These are phyloP conservation scores for Tuber brumale DNA, from an alignment of 495 filamentous ascomycete genomes.

Conservation along the genomic window DNA sequence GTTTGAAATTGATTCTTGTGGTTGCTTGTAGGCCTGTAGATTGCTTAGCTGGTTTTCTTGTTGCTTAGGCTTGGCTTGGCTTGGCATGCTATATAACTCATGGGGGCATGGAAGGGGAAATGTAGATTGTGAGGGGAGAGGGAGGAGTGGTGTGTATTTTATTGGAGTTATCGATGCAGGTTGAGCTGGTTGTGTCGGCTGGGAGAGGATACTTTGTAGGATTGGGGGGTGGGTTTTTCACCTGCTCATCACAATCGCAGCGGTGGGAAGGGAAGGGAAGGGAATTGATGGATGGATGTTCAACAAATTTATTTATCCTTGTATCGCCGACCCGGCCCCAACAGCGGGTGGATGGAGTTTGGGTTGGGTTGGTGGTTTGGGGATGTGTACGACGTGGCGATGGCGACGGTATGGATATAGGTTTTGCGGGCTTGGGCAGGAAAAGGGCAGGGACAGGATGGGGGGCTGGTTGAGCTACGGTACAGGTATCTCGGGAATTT, in stretches of 20 bases:
- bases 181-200: background rate
- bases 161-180: background rate
- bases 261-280: background rate
- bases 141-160: background rate
- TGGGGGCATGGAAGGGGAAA: background rate
- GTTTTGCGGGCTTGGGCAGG: background rate
- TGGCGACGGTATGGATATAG: background rate
- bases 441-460: background rate
- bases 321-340: no score
- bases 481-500: background rate
- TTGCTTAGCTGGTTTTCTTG: background rate
- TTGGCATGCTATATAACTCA: background rate
- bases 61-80: background rate
- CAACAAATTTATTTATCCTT: no score
- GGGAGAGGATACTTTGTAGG: background rate
- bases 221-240: background rate
- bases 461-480: background rate
- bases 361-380: background rate
- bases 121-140: background rate
- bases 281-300: no score
- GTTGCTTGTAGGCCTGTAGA: conserved; percentile 1
- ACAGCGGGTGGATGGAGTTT: background rate
- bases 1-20: background rate
- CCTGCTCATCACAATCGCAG: background rate
- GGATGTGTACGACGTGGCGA: background rate